A percentile compares a stretch with the other conserved stretches of the same genome.
These are phyloP conservation scores for Podospora australis DNA, from an alignment of 495 filamentous ascomycete species.

Conservation along the genomic window DNA sequence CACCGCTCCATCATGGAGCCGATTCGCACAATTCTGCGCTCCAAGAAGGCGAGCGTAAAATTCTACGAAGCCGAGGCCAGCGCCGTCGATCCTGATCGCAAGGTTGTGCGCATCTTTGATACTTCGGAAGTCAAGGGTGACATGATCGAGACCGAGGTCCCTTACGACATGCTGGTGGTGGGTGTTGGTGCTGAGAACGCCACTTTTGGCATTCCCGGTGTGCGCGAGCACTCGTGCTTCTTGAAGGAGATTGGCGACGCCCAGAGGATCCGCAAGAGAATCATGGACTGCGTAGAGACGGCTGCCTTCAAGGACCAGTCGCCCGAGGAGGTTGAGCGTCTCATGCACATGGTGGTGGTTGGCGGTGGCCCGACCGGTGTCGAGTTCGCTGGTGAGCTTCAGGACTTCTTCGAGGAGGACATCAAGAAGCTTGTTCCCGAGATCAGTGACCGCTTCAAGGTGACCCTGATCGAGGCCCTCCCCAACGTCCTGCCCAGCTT, in stretches of 20 bases:
- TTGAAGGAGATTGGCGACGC: constrained; percentile 96
- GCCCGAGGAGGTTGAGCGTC: constrained; percentile 81
- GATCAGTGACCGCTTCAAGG: constrained; percentile 87
- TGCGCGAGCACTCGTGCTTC: constrained; percentile 93
- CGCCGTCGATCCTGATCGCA: constrained; percentile 89
- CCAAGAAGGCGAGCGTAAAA: constrained; percentile 84
- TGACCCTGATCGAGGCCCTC: constrained; percentile 96
- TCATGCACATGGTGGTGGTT: constrained; percentile 98
- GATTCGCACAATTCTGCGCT: constrained; percentile 84
- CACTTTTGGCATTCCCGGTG: constrained; percentile 95
- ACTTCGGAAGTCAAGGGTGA: constrained; percentile 90
- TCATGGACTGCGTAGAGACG: constrained; percentile 99
- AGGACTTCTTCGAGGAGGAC: constrained; percentile 98
- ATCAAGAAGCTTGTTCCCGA: constrained; percentile 97
- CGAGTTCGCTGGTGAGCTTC: constrained; percentile 94
- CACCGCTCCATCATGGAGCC: constrained; percentile 99
- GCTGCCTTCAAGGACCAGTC: constrained; percentile 96
- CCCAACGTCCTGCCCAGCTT: constrained; percentile 98
- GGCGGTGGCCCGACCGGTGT: constrained; percentile 97
- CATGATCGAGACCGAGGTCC: constrained; percentile 74
- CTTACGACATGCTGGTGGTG: constrained; percentile 97
- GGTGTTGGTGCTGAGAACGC: constrained; percentile 97
- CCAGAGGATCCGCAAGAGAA: constrained; percentile 90
- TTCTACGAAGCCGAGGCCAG: constrained; percentile 98
- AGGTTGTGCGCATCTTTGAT: constrained; percentile 80